Evolutionary conservation across 1,284 basidiomycete species (phyloP).

Genomic region (Pseudozyma sp.): DNA sequence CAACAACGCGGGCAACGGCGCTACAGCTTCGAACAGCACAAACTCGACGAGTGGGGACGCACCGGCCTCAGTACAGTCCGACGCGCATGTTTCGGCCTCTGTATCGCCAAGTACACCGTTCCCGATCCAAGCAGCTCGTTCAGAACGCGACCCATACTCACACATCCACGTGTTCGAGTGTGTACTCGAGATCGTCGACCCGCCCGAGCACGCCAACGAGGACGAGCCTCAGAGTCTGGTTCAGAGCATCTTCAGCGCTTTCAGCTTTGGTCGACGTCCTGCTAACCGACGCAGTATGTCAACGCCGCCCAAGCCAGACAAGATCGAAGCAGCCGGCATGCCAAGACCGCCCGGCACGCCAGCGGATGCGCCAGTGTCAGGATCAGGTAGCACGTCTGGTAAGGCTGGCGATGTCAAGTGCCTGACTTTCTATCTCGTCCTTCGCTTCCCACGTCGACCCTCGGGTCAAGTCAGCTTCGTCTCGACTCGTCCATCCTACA

Average conservation of each 20-base stretch:
- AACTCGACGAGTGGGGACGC: slow-evolving; percentile 11
- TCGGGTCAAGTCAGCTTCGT: slow-evolving; percentile 36
- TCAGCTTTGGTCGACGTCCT: slow-evolving; percentile 54
- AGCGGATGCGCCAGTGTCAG: slow-evolving; percentile 41
- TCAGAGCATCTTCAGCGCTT: slow-evolving; percentile 63
- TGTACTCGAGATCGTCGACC: slow-evolving; percentile 59
- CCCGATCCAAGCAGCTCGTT: slow-evolving; percentile 36
- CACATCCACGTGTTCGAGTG: slow-evolving; percentile 66
- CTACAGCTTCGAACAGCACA: neutral
- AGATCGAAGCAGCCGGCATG: slow-evolving; percentile 25
- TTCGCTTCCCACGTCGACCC: slow-evolving; percentile 51
- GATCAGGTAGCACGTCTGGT: slow-evolving; percentile 39
- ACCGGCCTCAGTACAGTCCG: slow-evolving; percentile 10
- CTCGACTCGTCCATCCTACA: slow-evolving; percentile 32
- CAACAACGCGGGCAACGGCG: slow-evolving; percentile 15
- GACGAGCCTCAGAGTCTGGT: slow-evolving; percentile 48
- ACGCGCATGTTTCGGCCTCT: slow-evolving; percentile 10
- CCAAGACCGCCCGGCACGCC: slow-evolving; percentile 45
- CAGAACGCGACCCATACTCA: slow-evolving; percentile 50
- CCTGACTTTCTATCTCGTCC: slow-evolving; percentile 57
- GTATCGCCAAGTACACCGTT: slow-evolving; percentile 55
- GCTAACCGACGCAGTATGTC: slow-evolving; percentile 48
- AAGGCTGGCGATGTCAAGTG: slow-evolving; percentile 54
- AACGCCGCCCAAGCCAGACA: slow-evolving; percentile 48
- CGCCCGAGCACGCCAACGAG: slow-evolving; percentile 21